phyloP scores from a whole-genome alignment of 441 rosid genomes.

The Syzygium syzygioides region DNA sequence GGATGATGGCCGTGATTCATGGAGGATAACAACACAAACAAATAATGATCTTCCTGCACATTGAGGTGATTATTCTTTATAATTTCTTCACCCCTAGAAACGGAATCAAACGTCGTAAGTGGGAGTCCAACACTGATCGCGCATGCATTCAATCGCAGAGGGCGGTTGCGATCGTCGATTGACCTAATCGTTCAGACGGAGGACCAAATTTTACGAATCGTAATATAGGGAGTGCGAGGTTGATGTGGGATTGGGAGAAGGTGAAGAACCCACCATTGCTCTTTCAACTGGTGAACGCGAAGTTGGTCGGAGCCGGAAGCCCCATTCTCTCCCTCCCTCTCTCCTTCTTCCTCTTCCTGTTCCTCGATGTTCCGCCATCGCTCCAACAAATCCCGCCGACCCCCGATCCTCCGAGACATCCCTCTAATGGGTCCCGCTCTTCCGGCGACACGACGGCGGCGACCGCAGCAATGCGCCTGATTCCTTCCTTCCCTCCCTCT shows the following conservation, averaged over 20 bases:
- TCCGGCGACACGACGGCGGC: background rate
- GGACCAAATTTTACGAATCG: background rate
- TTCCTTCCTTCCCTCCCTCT: background rate
- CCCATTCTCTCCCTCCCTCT: slow-evolving; percentile 19
- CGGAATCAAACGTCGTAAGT: background rate
- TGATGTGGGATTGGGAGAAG: background rate
- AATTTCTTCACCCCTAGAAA: background rate
- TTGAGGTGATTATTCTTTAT: background rate
- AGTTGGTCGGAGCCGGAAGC: slow-evolving; percentile 7
- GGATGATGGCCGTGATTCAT: background rate
- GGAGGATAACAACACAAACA: background rate
- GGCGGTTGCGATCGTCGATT: background rate
- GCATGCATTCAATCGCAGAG: background rate
- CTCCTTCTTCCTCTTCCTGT: slow-evolving; percentile 69
- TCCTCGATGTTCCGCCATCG: slow-evolving; percentile 84
- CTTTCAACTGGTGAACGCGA: slow-evolving; percentile 66
- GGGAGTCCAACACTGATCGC: background rate
- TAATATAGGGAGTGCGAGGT: background rate
- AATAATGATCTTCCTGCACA: background rate
- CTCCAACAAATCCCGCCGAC: slow-evolving; percentile 36
- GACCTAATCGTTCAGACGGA: background rate
- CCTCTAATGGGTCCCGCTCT: background rate
- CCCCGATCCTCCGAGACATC: background rate
- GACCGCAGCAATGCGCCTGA: background rate
- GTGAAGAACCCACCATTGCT: slow-evolving; percentile 53